These are phyloP conservation scores for Fennellomyces sp. DNA, from an alignment of 371 early-diverging fungal species.

Conservation along the genomic window DNA sequence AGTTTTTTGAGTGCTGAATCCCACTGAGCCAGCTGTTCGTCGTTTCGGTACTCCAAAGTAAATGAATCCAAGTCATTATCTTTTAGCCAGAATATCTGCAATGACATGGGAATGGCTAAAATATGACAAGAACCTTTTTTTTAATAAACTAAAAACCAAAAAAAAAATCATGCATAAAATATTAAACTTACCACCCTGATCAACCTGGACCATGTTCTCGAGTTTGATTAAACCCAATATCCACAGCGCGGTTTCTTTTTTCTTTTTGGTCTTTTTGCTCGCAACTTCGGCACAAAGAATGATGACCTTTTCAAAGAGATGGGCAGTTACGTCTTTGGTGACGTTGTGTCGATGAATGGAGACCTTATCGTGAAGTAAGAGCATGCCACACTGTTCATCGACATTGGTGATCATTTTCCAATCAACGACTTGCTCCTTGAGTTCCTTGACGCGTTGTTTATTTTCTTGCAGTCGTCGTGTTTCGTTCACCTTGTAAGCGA, in stretches of 20 bases:
- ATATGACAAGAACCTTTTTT: neutral
- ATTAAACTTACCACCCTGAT: conserved; percentile 52
- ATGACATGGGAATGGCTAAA: neutral
- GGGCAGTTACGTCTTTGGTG: conserved; percentile 80
- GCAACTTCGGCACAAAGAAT: conserved; percentile 69
- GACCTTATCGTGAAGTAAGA: conserved; percentile 86
- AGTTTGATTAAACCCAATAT: conserved; percentile 57
- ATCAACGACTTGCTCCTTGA: conserved; percentile 70
- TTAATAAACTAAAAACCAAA: neutral
- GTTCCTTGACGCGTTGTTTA: conserved; percentile 66
- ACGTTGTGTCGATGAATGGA: conserved; percentile 70
- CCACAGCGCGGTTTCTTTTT: conserved; percentile 46
- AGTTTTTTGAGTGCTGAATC: conserved; percentile 62
- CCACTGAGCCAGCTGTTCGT: conserved; percentile 91
- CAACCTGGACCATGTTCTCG: conserved; percentile 76
- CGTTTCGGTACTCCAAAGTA: conserved; percentile 82
- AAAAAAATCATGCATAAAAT: conserved; percentile 1
- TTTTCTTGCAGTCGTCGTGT: conserved; percentile 88
- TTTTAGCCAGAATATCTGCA: conserved; percentile 34
- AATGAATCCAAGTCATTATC: conserved; percentile 76
- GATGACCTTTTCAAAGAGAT: conserved; percentile 86
- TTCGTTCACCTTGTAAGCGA: conserved; percentile 92
- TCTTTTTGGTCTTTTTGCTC: conserved; percentile 42
- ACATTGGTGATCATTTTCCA: conserved; percentile 25
- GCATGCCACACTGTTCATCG: conserved; percentile 71